Conservation (phyloP, 768 basidiomycete species). For the Podaxis sp. region DNA sequence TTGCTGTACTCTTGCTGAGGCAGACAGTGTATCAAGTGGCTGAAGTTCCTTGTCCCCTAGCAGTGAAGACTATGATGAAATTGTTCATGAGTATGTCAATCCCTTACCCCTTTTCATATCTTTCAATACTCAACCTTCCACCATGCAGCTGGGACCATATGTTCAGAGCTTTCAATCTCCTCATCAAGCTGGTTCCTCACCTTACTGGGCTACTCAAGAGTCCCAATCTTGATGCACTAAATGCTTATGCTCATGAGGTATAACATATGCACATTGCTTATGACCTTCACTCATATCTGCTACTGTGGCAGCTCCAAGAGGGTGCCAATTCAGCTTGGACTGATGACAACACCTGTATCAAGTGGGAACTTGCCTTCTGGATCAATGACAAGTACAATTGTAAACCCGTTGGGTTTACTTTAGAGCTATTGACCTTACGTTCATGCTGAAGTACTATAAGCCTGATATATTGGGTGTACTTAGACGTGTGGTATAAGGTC, state of each 20-base stretch:
- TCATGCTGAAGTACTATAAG: too few species aligned
- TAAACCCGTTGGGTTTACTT: too few species aligned
- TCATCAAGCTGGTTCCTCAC: background rate
- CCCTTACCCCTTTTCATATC: background rate
- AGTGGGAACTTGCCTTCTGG: constrained; percentile 23
- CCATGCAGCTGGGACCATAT: background rate
- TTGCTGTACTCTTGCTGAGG: background rate
- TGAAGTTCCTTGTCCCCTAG: background rate
- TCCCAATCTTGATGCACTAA: background rate
- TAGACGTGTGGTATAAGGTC: too few species aligned
- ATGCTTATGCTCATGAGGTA: background rate
- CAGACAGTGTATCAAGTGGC: background rate
- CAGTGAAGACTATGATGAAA: background rate
- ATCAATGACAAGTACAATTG: constrained; percentile 17
- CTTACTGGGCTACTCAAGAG: background rate
- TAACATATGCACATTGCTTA: background rate
- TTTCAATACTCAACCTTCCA: too few species aligned
- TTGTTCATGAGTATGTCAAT: background rate
- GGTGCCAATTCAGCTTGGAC: constrained; percentile 25
- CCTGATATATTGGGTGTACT: too few species aligned
- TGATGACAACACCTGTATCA: constrained; percentile 24
- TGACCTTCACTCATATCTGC: background rate
- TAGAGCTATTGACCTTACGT: too few species aligned
- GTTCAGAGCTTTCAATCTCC: background rate
- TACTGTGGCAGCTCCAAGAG: constrained; percentile 21